A percentile compares a stretch with the other conserved stretches of the same genome.
Evolutionary conservation across 1,284 basidiomycete genomes (phyloP).

Genomic region (Phlebopus sp.): DNA sequence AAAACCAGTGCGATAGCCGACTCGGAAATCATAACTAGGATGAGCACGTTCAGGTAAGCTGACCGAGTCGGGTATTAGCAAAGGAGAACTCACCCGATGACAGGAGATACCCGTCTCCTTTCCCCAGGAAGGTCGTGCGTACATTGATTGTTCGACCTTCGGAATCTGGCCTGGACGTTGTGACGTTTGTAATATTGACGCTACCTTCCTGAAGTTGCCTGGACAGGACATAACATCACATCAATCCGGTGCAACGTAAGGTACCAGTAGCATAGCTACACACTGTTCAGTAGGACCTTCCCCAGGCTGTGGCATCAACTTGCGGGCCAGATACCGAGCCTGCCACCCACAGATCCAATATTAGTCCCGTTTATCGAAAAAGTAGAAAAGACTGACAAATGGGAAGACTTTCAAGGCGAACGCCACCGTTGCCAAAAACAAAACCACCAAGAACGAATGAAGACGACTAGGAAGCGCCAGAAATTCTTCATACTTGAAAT

Average conservation of each 20-base stretch:
- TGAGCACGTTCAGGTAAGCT: slow-evolving; percentile 1
- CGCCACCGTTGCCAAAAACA: slow-evolving; percentile 19
- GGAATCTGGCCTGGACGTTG: slow-evolving; percentile 41
- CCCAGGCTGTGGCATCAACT: slow-evolving; percentile 50
- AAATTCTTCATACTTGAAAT: slow-evolving; percentile 78
- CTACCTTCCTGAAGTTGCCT: slow-evolving; percentile 59
- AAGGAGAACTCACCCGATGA: slow-evolving; percentile 52
- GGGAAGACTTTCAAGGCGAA: slow-evolving; percentile 20
- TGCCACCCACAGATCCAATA: slow-evolving; percentile 25
- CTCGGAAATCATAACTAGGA: slow-evolving; percentile 73
- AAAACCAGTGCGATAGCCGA: slow-evolving; percentile 67
- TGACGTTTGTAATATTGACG: slow-evolving; percentile 57
- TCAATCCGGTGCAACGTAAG: slow-evolving; percentile 5
- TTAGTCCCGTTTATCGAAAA: background rate
- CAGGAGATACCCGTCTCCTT: slow-evolving; percentile 78
- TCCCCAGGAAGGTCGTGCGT: slow-evolving; percentile 56
- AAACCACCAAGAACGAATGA: slow-evolving; percentile 36
- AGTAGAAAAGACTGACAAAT: slow-evolving; percentile 16
- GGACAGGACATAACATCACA: slow-evolving; percentile 5
- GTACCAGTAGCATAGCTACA: slow-evolving; percentile 12
- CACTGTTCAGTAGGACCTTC: slow-evolving; percentile 63
- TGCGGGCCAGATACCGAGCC: slow-evolving; percentile 49
- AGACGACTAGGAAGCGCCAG: slow-evolving; percentile 42
- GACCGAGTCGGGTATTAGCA: background rate
- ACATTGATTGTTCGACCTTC: slow-evolving; percentile 49